Conservation (phyloP, 495 filamentous ascomycete genomes). For the Xylaria scruposa region DNA sequence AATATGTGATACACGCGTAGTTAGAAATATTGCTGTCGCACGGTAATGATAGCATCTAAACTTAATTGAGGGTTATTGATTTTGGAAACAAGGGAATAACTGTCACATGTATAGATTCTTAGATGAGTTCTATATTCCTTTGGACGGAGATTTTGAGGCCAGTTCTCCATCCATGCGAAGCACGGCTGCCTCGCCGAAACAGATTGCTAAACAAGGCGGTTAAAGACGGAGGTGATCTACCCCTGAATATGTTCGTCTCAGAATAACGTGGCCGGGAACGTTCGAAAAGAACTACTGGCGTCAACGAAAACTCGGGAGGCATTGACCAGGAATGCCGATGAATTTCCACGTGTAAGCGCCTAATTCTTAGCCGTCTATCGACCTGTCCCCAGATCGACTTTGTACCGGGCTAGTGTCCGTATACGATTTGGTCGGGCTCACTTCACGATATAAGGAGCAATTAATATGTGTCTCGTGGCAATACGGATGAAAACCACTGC, state of each 20-base stretch:
- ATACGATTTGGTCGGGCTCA: neutral
- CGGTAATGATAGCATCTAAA: neutral
- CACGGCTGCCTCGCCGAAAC: neutral
- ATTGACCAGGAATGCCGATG: neutral
- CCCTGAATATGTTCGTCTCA: constrained; percentile 19
- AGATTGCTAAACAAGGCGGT: constrained; percentile 3
- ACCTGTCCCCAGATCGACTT: no score
- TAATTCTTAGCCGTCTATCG: neutral
- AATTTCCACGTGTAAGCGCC: neutral
- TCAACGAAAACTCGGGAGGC: neutral
- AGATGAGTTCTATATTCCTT: neutral
- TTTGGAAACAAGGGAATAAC: neutral
- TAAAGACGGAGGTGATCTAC: neutral
- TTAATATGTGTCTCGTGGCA: constrained; percentile 1
- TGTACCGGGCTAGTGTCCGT: neutral
- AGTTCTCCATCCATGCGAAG: neutral
- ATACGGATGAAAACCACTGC: neutral
- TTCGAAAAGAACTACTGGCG: neutral
- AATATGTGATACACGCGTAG: neutral
- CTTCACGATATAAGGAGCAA: neutral
- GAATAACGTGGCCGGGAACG: neutral
- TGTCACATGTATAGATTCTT: neutral
- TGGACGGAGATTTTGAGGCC: neutral
- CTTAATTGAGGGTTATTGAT: neutral
- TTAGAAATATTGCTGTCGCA: neutral